phyloP scores from a whole-genome alignment of 2,329 filamentous ascomycete species.

The Fusarium sp. region DNA sequence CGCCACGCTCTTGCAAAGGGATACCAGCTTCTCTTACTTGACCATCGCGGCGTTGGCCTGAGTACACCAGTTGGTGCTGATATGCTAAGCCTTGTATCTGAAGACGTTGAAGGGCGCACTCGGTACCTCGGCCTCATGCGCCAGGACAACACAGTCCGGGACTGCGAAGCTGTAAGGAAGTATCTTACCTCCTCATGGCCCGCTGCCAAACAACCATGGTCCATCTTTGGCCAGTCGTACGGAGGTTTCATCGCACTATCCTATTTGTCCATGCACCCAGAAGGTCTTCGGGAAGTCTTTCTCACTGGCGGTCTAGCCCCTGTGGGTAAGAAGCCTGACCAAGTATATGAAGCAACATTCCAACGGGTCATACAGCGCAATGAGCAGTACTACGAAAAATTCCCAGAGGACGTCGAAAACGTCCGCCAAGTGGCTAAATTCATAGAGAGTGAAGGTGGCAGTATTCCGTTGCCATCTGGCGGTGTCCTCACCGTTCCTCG shows the following conservation, averaged over 20 bases:
- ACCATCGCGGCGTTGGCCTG: constrained; percentile 89
- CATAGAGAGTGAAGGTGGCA: constrained; percentile 66
- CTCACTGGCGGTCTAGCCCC: constrained; percentile 86
- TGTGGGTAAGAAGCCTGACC: constrained; percentile 73
- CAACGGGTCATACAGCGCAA: constrained; percentile 77
- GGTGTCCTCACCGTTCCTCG: constrained; percentile 76
- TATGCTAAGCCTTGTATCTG: constrained; percentile 66
- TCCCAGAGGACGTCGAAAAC: constrained; percentile 76
- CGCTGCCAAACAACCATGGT: constrained; percentile 79
- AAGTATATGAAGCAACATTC: constrained; percentile 79
- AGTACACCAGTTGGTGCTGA: constrained; percentile 81
- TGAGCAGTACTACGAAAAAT: constrained; percentile 82
- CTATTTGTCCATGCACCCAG: constrained; percentile 83
- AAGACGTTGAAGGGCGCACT: constrained; percentile 75
- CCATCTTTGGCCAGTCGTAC: constrained; percentile 88
- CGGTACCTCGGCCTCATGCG: constrained; percentile 86
- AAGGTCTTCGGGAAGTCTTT: constrained; percentile 84
- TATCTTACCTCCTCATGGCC: constrained; percentile 76
- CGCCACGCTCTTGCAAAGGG: constrained; percentile 77
- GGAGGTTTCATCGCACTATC: constrained; percentile 87
- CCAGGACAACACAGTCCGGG: constrained; percentile 88
- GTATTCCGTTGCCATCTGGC: constrained; percentile 73
- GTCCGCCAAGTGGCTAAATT: constrained; percentile 74
- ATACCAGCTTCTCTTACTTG: constrained; percentile 87
- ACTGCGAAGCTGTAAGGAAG: constrained; percentile 85